A percentile compares a stretch with the other conserved stretches of the same genome.
Conservation (phyloP, 2,329 filamentous ascomycete genomes). For the Claviceps sorghi region DNA sequence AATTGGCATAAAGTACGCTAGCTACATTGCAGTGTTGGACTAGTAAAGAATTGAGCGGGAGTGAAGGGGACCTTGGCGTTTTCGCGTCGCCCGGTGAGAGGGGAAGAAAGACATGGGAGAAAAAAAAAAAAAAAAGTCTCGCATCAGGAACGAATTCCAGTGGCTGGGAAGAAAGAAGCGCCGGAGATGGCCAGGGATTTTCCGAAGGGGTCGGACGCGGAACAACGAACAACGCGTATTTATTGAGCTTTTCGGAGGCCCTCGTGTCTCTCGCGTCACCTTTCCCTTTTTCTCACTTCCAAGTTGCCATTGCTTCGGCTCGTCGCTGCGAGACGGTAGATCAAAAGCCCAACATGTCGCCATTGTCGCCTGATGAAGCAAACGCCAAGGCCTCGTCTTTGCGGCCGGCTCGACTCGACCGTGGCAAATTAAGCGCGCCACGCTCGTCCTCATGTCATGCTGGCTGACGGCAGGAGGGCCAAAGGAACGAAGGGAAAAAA, state of each 20-base stretch:
- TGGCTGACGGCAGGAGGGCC: background rate
- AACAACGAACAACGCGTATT: background rate
- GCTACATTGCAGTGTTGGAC: too few species aligned
- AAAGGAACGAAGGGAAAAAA: background rate
- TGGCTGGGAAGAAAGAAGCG: background rate
- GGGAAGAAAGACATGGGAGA: too few species aligned
- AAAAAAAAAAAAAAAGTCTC: background rate
- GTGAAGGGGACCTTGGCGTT: too few species aligned
- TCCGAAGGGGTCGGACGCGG: background rate
- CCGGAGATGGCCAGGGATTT: background rate
- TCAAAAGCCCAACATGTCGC: background rate
- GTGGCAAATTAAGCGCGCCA: background rate
- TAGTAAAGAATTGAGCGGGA: too few species aligned
- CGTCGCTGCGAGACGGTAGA: background rate
- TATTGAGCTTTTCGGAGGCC: background rate
- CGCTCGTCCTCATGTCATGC: background rate
- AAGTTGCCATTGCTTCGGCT: background rate
- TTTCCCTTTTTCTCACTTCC: background rate
- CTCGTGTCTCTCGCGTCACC: background rate
- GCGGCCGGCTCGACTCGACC: background rate
- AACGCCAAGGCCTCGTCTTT: background rate
- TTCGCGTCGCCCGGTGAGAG: too few species aligned
- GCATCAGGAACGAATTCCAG: background rate
- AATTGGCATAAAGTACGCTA: too few species aligned
- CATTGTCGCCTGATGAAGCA: background rate